phyloP scores from a whole-genome alignment of 2,329 filamentous ascomycete genomes.

The Epichloe festucae region DNA sequence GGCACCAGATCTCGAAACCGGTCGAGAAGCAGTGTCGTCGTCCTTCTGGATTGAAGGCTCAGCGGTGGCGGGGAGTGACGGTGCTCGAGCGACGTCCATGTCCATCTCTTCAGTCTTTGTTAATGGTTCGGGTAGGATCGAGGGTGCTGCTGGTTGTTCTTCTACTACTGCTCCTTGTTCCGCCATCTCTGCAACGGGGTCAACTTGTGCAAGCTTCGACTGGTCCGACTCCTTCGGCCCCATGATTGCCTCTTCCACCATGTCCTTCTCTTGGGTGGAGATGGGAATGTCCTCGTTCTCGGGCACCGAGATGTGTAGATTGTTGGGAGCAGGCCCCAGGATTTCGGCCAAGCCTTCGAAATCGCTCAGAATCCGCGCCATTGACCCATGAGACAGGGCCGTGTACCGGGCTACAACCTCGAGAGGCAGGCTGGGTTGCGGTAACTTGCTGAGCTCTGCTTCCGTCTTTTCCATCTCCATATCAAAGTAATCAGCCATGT shows the following conservation, averaged over 20 bases:
- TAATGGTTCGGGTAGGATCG: conserved; percentile 5
- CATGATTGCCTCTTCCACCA: neutral
- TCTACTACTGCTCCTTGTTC: neutral
- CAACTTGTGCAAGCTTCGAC: neutral
- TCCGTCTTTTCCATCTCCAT: conserved; percentile 39
- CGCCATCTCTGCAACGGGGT: neutral
- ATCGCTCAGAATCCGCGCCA: conserved; percentile 34
- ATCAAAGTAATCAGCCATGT: conserved; percentile 44
- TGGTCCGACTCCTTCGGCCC: neutral
- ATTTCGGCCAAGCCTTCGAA: conserved; percentile 29
- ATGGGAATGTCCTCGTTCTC: neutral
- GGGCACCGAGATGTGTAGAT: conserved; percentile 3
- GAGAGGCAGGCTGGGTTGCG: conserved; percentile 25
- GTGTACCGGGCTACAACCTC: conserved; percentile 34
- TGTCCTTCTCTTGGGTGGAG: neutral
- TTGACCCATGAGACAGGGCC: conserved; percentile 33
- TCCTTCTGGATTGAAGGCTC: neutral
- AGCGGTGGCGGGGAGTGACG: neutral
- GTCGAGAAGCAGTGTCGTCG: conserved; percentile 1
- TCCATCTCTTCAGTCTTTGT: conserved; percentile 30
- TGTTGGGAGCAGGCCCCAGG: conserved; percentile 21
- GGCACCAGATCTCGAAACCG: conserved; percentile 1
- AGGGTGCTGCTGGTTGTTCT: neutral
- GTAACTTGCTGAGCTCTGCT: conserved; percentile 33
- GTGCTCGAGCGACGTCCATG: conserved; percentile 15